Evolutionary conservation across 1,284 basidiomycete genomes (phyloP), one percentile per base, ranked within the genome.

Genomic region (Pyrrhoderma lamaoense): DNA sequence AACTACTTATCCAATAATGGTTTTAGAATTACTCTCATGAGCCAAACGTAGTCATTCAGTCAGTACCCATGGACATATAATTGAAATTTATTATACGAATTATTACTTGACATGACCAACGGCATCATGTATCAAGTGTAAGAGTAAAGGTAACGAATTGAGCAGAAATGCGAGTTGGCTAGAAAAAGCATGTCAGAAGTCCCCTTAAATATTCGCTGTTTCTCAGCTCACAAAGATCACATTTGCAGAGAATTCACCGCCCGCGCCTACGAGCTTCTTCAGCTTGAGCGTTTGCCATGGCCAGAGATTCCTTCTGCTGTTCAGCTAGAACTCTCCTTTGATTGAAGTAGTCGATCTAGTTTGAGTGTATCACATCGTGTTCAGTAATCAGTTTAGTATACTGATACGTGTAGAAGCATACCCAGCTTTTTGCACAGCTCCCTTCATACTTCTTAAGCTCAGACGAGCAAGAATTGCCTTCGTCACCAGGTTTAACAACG

Each of bases 371-470:
- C 8, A 22, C 14, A 38, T 27, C 5, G 34, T 38, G 27, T 11
- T 31, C 27, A 31, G 27, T 31, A 31, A 11, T 31, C 11, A 5
- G 16, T 8, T 21, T 36, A 31, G 38, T 11, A 52, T 23, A n/a
- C 39, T 42, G 8, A 57, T 38, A 21, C 2, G 22, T 22, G 14
- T 35, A 2, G 52, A 25, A 22, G 73, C 84, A 53, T 63, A 89
- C 89, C 88, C 89, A 91, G 66, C 88, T 90, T 65, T 79, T 82
- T 0, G 85, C 87, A 62, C 89, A 91, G 59, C 74, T 79, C 55
- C 70, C 66, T 52, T 83, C 75, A 63, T 88, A 91, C 1, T 52
- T 56, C 27, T 67, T 67, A 56, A 75, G 76, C 62, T 81, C 69
- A 27, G 65, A 59, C 8, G 69, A 60, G 60, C 88, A 91, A 13